These are phyloP conservation scores for Gamsiella multidivaricata DNA, from an alignment of 192 early-diverging fungal species.

Conservation along the genomic window DNA sequence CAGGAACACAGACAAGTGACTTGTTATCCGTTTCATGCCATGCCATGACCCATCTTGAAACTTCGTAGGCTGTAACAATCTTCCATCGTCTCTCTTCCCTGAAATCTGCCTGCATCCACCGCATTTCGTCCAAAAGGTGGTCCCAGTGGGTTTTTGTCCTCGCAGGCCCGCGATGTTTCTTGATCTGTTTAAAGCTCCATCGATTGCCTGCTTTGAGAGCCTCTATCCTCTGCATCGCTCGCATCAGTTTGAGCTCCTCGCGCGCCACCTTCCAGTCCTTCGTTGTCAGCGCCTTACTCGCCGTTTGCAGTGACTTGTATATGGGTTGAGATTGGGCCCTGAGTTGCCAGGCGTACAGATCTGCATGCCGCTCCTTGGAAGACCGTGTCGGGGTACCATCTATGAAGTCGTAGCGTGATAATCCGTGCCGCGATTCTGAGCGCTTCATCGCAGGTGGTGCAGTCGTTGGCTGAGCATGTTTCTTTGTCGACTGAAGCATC, in stretches of 20 bases:
- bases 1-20: conserved; percentile 70
- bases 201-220: conserved; percentile 70
- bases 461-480: conserved; percentile 42
- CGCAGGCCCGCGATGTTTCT: conserved; percentile 66
- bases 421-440: conserved; percentile 36
- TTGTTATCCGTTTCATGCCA: conserved; percentile 81
- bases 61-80: conserved; percentile 72
- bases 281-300: conserved; percentile 74
- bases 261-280: conserved; percentile 85
- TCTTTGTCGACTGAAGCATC: conserved; percentile 31
- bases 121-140: conserved; percentile 82
- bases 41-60: conserved; percentile 75
- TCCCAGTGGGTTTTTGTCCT: conserved; percentile 79
- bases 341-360: conserved; percentile 49
- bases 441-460: conserved; percentile 41
- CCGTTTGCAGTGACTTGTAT: conserved; percentile 66
- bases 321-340: conserved; percentile 69
- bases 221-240: conserved; percentile 75
- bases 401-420: conserved; percentile 17
- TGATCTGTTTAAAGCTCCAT: conserved; percentile 84
- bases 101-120: conserved; percentile 86
- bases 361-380: conserved; percentile 26
- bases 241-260: conserved; percentile 76
- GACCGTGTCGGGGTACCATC: conserved; percentile 20
- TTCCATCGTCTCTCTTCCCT: conserved; percentile 88